Evolutionary conservation across 805 yeast genomes (phyloP), one percentile per base, ranked within the genome.

Genomic region (Saccharomycopsis babjevae): DNA sequence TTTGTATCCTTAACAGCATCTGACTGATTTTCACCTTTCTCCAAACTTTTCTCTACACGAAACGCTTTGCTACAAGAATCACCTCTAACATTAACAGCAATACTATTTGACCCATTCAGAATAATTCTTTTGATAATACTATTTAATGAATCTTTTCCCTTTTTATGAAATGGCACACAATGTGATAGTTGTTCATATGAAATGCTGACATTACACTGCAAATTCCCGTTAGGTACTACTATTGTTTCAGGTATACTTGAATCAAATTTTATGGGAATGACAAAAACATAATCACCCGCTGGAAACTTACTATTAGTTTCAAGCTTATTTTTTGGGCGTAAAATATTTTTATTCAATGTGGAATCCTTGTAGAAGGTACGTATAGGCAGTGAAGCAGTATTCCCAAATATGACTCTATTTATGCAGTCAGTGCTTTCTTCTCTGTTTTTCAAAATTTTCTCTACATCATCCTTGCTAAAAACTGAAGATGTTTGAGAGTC

Each of bases 221-320:
- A 71, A 3, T 77, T 68, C 0, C 86, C 83, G 62, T 79, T 74
- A 10, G 83, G 77, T 0, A 86, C 78, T 5, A 71, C 68, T 15
- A 83, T 74, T 0, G 88, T 71, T 57, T 88, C 89, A 0, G 93
- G 88, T 1, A 85, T 79, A 60, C 77, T 78, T 30, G 81, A 76
- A 0, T 89, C 86, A 58, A 86, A 78, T 5, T 82, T 70, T 0
- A 84, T 73, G 0, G 94, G 93, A 5, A 87, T 69, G 20, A 85
- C 69, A 67, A 85, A 88, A 1, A 87, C 79, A 67, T 88, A 88
- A 65, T 84, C 80, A 25, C 96, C 96, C 1, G 92, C 82, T 25
- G 62, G 59, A 50, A 62, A 64, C 16, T 32, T 50, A n/a, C 7
- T 11, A 16, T 10, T 1, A 6, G 18, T 10, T 28, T 20, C 38